Base-by-base conservation (phyloP, 257 asterid species). In the Osmanthus fragrans region DNA sequence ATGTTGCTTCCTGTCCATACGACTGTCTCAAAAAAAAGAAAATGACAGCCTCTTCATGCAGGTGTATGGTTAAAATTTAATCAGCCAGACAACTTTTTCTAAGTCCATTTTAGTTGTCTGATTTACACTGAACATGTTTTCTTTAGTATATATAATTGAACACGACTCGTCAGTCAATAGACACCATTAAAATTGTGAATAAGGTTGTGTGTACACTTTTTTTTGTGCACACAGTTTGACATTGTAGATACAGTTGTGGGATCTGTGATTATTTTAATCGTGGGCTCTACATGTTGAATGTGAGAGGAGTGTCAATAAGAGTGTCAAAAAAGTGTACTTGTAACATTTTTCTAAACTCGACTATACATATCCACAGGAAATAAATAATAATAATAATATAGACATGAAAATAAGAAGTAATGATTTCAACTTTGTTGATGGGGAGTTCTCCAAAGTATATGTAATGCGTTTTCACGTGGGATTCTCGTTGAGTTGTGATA, bases 1-100 rank as follows among this genome's bases (percentile, higher is more conserved):
- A 80, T 74, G 71, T 19, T 80, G 83, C 79, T 74, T 69, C 76
- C 79, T 80, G 42, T 75, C 75, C 76, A 32, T 42, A 74, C 30
- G 79, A 74, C 83, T 65, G n/a, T 42, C 49, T 42, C 2, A 4
- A 42, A 42, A 42, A 42, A 42, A 42, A 1, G 15, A 42, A 42
- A 42, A 42, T 36, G 40, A 36, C 40, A 13, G 15, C 9, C 5
- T 51, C 23, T 5, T 51, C 7, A 21, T 15, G 23, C 13, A 12
- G 40, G 66, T 45, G 21, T 37, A 71, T 74, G 34, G 69, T 73
- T 32, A 79, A 16, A 73, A 49, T 73, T 74, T 73, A 63, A 54
- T 49, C 34, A 47, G 27, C 70, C 37, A 36, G 25, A 27, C 36
- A 42, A 23, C 12, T 47, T 73, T 68, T 32, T 68, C 45, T 37